A percentile compares a stretch with the other conserved stretches of the same genome.
These are phyloP conservation scores for Colletotrichum limetticola DNA, from an alignment of 2,329 filamentous ascomycete genomes.

Conservation along the genomic window DNA sequence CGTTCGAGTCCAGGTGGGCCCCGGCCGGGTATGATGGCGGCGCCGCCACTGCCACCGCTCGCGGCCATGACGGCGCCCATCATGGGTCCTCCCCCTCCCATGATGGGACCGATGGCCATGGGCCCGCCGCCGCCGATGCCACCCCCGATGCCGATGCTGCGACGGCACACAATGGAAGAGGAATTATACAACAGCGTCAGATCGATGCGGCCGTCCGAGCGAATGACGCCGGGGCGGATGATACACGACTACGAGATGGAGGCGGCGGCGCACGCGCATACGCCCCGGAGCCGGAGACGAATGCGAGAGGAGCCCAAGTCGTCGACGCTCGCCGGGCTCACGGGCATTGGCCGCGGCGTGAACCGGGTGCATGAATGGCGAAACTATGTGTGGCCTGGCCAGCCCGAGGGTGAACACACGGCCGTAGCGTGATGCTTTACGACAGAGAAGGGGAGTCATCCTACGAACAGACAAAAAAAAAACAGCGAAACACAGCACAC, in stretches of 20 bases:
- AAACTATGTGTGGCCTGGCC: constrained; percentile 57
- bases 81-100: constrained; percentile 15
- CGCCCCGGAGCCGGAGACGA: constrained; percentile 43
- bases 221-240: constrained; percentile 41
- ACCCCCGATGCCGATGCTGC: constrained; percentile 45
- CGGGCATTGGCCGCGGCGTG: constrained; percentile 56
- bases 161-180: constrained; percentile 54
- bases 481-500: constrained; percentile 7
- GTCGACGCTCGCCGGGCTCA: constrained; percentile 60
- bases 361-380: constrained; percentile 61
- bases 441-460: background rate
- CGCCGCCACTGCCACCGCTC: constrained; percentile 39
- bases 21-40: constrained; percentile 33
- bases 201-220: constrained; percentile 43
- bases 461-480: background rate
- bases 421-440: constrained; percentile 8
- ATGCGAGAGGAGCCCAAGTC: constrained; percentile 44
- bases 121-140: constrained; percentile 40
- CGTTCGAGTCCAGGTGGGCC: constrained; percentile 44
- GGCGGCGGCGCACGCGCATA: constrained; percentile 42
- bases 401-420: constrained; percentile 46
- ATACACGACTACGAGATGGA: constrained; percentile 47
- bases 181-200: constrained; percentile 49
- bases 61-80: constrained; percentile 35
- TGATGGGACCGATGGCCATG: constrained; percentile 27